phyloP scores from a whole-genome alignment of 257 asterid species.

The Echium plantagineum region DNA sequence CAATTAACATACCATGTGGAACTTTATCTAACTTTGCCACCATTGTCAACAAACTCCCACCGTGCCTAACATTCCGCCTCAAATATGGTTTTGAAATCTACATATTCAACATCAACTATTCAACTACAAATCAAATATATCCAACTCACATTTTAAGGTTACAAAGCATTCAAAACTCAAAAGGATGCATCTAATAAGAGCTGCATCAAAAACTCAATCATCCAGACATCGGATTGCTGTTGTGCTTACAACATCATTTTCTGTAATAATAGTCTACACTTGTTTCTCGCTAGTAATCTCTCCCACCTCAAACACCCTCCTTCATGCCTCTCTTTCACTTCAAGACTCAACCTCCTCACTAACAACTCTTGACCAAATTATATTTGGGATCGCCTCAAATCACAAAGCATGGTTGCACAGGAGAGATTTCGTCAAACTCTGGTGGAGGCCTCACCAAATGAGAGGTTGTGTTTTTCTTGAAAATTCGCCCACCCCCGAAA shows the following conservation, averaged over 20 bases:
- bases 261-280: constrained; percentile 22
- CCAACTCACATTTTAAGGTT: background rate
- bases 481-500: constrained; percentile 12
- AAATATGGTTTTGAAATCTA: background rate
- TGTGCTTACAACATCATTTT: constrained; percentile 21
- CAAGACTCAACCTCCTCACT: constrained; percentile 15
- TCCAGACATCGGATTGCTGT: constrained; percentile 14
- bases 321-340: constrained; percentile 15
- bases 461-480: constrained; percentile 79
- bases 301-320: constrained; percentile 12
- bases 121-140: background rate
- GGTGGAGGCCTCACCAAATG: constrained; percentile 70
- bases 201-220: constrained; percentile 16
- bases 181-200: constrained; percentile 28
- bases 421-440: constrained; percentile 40
- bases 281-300: constrained; percentile 19
- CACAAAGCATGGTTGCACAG: constrained; percentile 39
- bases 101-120: background rate
- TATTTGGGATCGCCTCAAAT: constrained; percentile 69
- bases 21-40: background rate
- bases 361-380: constrained; percentile 51
- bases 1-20: too few relatives aligned
- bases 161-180: too few relatives aligned
- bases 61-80: background rate
- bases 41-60: background rate